Percentiles rank a stretch among this genome's conserved stretches.
Conservation (phyloP, 345 rosid genomes). For the Hirschfeldia incana region DNA sequence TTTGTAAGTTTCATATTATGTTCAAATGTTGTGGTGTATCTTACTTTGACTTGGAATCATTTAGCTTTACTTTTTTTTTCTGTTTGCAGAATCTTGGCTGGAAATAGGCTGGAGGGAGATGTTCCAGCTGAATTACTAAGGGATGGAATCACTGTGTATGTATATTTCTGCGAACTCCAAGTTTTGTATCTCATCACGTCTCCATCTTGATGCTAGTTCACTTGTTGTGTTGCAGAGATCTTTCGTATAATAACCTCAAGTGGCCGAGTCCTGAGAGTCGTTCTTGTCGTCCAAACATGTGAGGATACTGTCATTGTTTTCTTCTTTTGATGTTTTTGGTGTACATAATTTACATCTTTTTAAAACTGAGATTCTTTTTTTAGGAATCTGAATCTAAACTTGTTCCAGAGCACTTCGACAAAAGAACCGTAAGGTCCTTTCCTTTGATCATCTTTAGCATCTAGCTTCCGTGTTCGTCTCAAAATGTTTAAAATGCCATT, state of each 20-base stretch:
- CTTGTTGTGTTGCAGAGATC: conserved; percentile 56
- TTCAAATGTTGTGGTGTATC: not conserved
- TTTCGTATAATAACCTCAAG: conserved; percentile 70
- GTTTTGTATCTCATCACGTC: conserved; percentile 9
- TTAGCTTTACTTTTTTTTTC: not conserved
- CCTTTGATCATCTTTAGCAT: conserved; percentile 12
- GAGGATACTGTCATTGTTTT: conserved; percentile 25
- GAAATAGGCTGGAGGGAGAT: conserved; percentile 53
- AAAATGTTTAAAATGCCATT: not conserved
- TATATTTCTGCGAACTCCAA: conserved; percentile 18
- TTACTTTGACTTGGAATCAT: conserved; percentile 10
- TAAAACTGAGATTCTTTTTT: conserved; percentile 8
- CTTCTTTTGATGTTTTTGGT: conserved; percentile 18
- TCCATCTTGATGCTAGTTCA: conserved; percentile 2
- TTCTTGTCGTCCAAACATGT: conserved; percentile 58
- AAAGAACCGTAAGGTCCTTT: conserved; percentile 50
- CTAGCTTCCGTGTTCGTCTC: not conserved
- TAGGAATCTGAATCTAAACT: conserved; percentile 65
- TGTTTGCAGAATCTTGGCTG: conserved; percentile 49
- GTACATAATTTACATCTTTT: conserved; percentile 19
- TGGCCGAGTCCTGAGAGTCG: conserved; percentile 48
- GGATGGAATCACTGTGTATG: conserved; percentile 56
- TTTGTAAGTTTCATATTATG: conserved; percentile 43
- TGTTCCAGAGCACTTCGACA: conserved; percentile 53
- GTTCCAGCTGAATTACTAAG: conserved; percentile 53